Percentiles rank a stretch among this genome's conserved stretches.
These are phyloP conservation scores for Malus hybrid DNA, from an alignment of 331 rosid genomes.

Conservation along the genomic window DNA sequence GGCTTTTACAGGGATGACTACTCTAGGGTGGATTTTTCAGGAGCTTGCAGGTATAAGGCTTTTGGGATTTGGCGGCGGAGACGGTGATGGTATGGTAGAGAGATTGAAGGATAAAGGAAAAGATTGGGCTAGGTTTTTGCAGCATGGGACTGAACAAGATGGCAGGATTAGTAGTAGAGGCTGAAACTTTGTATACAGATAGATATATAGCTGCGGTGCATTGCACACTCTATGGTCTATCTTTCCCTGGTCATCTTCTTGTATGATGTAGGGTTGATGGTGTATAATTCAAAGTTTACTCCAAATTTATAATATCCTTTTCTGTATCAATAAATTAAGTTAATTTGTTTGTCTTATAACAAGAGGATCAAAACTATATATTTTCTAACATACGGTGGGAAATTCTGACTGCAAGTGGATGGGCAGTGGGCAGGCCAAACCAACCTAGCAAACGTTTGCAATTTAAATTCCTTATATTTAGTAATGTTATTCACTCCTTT, in stretches of 20 bases:
- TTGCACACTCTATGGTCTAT: not conserved
- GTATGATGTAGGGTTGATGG: not conserved
- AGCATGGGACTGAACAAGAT: not conserved
- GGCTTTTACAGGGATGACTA: not conserved
- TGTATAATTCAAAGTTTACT: not conserved
- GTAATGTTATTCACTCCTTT: not conserved
- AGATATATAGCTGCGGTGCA: not conserved
- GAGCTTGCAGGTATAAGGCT: not conserved
- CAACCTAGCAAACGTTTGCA: not conserved
- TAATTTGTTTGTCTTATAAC: no score
- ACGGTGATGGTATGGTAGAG: not conserved
- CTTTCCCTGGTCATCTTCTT: not conserved
- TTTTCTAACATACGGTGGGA: no score
- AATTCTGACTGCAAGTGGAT: no score
- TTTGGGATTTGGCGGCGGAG: not conserved
- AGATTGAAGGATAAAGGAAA: not conserved
- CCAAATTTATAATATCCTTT: no score
- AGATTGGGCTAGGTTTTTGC: not conserved
- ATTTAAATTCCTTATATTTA: not conserved
- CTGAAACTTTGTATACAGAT: not conserved
- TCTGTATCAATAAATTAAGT: no score
- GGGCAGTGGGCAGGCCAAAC: not conserved
- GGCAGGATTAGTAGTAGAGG: not conserved
- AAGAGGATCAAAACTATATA: no score
- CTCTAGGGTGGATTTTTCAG: not conserved